Percentiles rank a stretch among this genome's conserved stretches.
Conservation (phyloP, 495 filamentous ascomycete genomes). For the Zalerion maritima region DNA sequence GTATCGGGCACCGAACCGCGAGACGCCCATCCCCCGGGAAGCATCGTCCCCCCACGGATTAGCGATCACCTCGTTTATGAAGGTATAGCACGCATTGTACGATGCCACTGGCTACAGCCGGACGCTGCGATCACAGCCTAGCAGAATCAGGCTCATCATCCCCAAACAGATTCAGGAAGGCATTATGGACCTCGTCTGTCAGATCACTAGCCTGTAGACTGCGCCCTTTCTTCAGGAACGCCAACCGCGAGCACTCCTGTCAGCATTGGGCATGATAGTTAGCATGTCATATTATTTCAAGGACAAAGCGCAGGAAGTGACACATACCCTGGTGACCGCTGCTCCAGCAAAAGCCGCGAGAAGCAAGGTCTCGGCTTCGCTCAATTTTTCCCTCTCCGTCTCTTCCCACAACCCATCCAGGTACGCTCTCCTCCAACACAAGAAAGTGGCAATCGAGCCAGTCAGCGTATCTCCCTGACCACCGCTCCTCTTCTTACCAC, state of each 20-base stretch:
- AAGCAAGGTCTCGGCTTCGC: slow-evolving; percentile 50
- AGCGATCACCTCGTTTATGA: no score
- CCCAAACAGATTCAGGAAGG: slow-evolving; percentile 70
- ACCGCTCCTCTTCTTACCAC: slow-evolving; percentile 79
- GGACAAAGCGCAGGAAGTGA: neutral
- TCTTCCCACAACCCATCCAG: slow-evolving; percentile 75
- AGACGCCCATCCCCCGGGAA: no score
- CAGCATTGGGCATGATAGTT: slow-evolving; percentile 5
- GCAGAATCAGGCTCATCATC: slow-evolving; percentile 18
- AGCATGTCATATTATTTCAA: neutral
- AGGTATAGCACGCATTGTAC: no score
- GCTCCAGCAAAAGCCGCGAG: slow-evolving; percentile 78
- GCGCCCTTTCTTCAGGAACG: slow-evolving; percentile 75
- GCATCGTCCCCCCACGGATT: no score
- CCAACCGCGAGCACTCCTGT: slow-evolving; percentile 71
- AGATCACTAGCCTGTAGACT: slow-evolving; percentile 90
- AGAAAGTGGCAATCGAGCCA: slow-evolving; percentile 70
- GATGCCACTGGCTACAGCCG: no score
- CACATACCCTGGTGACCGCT: slow-evolving; percentile 56
- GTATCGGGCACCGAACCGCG: no score
- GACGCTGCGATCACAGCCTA: slow-evolving; percentile 7
- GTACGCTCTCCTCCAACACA: slow-evolving; percentile 81
- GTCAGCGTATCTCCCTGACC: slow-evolving; percentile 96
- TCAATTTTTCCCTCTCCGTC: slow-evolving; percentile 37
- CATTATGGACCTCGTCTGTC: slow-evolving; percentile 74